Conservation (phyloP, 2,329 filamentous ascomycete genomes). For the Thielaviopsis punctulata region DNA sequence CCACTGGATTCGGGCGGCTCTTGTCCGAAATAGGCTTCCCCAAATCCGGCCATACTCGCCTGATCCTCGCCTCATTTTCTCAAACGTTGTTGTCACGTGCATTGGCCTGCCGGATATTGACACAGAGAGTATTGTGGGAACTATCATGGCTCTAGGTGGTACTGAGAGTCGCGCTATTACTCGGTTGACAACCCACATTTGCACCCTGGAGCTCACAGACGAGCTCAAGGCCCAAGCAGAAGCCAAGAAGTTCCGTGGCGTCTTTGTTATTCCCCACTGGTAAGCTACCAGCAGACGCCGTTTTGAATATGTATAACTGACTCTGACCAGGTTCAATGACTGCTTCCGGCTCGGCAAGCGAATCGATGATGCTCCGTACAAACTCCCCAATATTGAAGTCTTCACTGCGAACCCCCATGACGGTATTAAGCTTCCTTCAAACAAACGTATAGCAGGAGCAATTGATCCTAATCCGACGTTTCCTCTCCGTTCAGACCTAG, state of each 20-base stretch:
- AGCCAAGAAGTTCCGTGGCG: constrained; percentile 50
- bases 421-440: constrained; percentile 36
- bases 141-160: constrained; percentile 76
- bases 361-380: constrained; percentile 77
- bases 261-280: constrained; percentile 89
- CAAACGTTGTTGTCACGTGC: constrained; percentile 65
- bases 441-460: constrained; percentile 49
- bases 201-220: constrained; percentile 60
- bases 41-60: constrained; percentile 77
- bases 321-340: constrained; percentile 63
- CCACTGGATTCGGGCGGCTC: constrained; percentile 58
- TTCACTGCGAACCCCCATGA: constrained; percentile 42
- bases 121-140: constrained; percentile 81
- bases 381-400: constrained; percentile 71
- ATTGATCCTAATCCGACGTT: constrained; percentile 32
- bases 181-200: constrained; percentile 71
- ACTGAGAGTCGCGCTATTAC: constrained; percentile 56
- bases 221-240: constrained; percentile 48
- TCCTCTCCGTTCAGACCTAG: constrained; percentile 26
- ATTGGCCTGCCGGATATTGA: constrained; percentile 73
- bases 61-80: constrained; percentile 80
- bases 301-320: neutral
- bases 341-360: constrained; percentile 83
- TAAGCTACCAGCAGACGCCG: constrained; percentile 30
- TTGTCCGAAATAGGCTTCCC: constrained; percentile 51